A percentile compares a stretch with the other conserved stretches of the same genome.
Evolutionary conservation across 768 basidiomycete genomes (phyloP).

Genomic region (Tricholoma sp.): DNA sequence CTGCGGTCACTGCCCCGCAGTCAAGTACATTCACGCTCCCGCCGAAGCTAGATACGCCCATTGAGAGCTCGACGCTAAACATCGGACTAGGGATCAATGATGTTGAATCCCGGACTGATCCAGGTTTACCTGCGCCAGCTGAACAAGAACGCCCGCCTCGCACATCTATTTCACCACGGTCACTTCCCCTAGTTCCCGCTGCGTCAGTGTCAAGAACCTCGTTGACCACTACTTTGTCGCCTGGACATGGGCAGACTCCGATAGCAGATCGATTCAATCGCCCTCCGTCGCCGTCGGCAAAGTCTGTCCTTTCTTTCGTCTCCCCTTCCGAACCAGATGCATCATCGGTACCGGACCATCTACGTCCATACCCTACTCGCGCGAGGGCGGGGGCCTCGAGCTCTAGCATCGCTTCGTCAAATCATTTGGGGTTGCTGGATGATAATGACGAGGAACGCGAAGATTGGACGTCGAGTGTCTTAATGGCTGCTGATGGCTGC

Average conservation of each 20-base stretch:
- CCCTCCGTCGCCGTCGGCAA: conserved; percentile 16
- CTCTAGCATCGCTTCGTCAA: conserved; percentile 34
- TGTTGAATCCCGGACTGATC: conserved; percentile 20
- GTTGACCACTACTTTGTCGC: neutral
- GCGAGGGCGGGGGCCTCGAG: conserved; percentile 20
- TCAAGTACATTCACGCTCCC: conserved; percentile 43
- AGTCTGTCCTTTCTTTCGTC: conserved; percentile 15
- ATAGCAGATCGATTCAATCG: conserved; percentile 32
- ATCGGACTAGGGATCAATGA: conserved; percentile 31
- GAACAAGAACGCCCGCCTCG: neutral
- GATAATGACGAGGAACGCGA: conserved; percentile 47
- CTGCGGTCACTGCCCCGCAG: conserved; percentile 58
- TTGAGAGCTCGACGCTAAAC: conserved; percentile 51
- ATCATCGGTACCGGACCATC: conserved; percentile 15
- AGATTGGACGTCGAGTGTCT: conserved; percentile 72
- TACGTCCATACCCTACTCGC: conserved; percentile 19
- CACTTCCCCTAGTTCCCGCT: neutral
- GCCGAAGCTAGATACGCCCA: conserved; percentile 55
- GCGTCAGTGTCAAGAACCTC: conserved; percentile 6
- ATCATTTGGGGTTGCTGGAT: conserved; percentile 42
- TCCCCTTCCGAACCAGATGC: conserved; percentile 5
- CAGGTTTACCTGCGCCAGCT: conserved; percentile 7
- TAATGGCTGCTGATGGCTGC: conserved; percentile 74
- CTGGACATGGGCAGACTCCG: conserved; percentile 25
- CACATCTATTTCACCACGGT: neutral